Base-by-base conservation (phyloP, 2,329 filamentous ascomycete species). In the Fusarium camptoceras region DNA sequence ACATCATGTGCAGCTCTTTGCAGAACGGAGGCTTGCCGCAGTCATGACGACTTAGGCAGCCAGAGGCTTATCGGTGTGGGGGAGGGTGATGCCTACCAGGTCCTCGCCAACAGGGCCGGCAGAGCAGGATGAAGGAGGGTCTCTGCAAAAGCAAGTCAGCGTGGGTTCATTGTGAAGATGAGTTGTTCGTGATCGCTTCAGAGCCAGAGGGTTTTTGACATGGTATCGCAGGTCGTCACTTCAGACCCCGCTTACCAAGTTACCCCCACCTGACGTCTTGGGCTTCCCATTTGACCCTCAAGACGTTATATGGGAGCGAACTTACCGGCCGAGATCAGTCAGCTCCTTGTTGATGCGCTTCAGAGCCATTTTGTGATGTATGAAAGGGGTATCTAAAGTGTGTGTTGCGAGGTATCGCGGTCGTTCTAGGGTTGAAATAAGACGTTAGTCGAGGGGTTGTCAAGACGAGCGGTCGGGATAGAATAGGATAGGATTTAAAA, bases 61-160 rank as follows among this genome's bases (percentile, higher is more conserved):
- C 62, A 62, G 53, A 59, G 69, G 64, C 64, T 68, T 69, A 55
- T 73, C 68, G 66, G 64, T 55, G 70, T 61, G 64, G 69, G 65
- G 72, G 72, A 75, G 71, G 74, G 72, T 72, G 71, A 50, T 69
- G 87, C 94, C 79, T 94, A 98, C 96, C 90, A 99, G 84, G 87
- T 99, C 96, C 87, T 98, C 95, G 82, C 94, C 94, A 79, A 97
- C 91, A 76, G 96, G 96, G 74, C 96, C 96, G 78, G 96, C 96
- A 81, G 95, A 98, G 90, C 96, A 99, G 76, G 95, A 98, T 64
- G 96, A 98, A 80, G 96, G 96, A 81, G 96, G 96, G 82, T 99
- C 96, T 86, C 96, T 98, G 77, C 70, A 72, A 68, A 71, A 68
- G 50, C 44, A 24, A 43, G 64, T 77, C 73, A 79, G 70, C 63